A percentile compares a stretch with the other conserved stretches of the same genome.
phyloP scores from a whole-genome alignment of 202 grass and related monocot species.

The Panicum hallii region DNA sequence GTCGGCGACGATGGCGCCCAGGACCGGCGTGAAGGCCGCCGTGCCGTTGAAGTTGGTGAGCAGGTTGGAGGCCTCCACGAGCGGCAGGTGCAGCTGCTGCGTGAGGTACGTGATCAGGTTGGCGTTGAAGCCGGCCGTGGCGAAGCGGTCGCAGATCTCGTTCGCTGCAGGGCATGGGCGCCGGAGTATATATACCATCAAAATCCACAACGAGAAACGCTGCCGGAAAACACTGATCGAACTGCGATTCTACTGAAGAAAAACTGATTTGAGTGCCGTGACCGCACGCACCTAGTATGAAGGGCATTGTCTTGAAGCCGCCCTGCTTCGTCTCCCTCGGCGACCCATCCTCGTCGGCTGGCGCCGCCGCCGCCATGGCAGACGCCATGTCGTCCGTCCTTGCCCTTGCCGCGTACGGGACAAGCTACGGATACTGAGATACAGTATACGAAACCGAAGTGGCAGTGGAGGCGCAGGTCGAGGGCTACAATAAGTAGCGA shows the following conservation, averaged over 20 bases:
- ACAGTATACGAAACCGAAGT: neutral
- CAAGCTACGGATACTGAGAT: neutral
- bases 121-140: constrained; percentile 76
- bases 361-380: constrained; percentile 31
- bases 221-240: neutral
- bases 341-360: constrained; percentile 55
- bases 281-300: constrained; percentile 69
- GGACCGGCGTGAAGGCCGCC: constrained; percentile 68
- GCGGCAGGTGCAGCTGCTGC: constrained; percentile 75
- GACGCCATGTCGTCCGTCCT: constrained; percentile 9
- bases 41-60: constrained; percentile 78
- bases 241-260: neutral
- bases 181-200: neutral
- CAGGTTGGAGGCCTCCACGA: constrained; percentile 79
- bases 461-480: neutral
- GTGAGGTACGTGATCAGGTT: constrained; percentile 86
- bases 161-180: constrained; percentile 48
- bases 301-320: constrained; percentile 84
- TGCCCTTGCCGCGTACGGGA: neutral
- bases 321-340: constrained; percentile 59
- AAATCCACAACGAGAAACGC: neutral
- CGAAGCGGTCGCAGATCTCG: constrained; percentile 71
- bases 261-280: neutral
- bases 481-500: neutral
- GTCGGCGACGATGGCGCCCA: constrained; percentile 72